These are phyloP conservation scores for Colletotrichum abscissum DNA, from an alignment of 2,329 filamentous ascomycete genomes.

Conservation along the genomic window DNA sequence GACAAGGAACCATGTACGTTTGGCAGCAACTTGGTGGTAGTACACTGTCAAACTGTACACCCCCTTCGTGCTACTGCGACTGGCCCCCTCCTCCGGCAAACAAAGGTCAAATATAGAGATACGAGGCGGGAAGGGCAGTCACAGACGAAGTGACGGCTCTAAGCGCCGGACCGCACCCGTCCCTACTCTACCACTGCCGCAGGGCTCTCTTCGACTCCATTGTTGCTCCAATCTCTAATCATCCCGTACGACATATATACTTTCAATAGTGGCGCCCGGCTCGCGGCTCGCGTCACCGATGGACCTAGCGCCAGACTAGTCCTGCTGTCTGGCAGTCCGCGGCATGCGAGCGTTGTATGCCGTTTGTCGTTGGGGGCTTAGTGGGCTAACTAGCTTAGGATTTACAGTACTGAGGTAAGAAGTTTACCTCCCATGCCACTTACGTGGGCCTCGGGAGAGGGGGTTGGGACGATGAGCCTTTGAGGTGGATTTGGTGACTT, in stretches of 20 bases:
- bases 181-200: background rate
- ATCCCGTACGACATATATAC: background rate
- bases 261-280: constrained; percentile 1
- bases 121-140: background rate
- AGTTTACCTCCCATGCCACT: background rate
- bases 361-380: background rate
- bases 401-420: background rate
- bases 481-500: too few relatives aligned
- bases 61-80: background rate
- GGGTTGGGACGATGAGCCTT: too few relatives aligned
- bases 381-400: background rate
- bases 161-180: background rate
- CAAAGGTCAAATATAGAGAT: background rate
- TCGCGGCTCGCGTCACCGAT: background rate
- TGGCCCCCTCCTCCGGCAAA: background rate
- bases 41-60: background rate
- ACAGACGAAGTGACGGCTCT: background rate
- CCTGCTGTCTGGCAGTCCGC: background rate
- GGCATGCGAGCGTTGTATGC: background rate
- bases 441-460: too few relatives aligned
- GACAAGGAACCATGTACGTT: background rate
- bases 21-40: background rate
- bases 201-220: background rate
- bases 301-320: background rate
- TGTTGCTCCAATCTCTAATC: background rate